phyloP scores from a whole-genome alignment of 2,329 filamentous ascomycete species.

The Huntiella moniliformis region DNA sequence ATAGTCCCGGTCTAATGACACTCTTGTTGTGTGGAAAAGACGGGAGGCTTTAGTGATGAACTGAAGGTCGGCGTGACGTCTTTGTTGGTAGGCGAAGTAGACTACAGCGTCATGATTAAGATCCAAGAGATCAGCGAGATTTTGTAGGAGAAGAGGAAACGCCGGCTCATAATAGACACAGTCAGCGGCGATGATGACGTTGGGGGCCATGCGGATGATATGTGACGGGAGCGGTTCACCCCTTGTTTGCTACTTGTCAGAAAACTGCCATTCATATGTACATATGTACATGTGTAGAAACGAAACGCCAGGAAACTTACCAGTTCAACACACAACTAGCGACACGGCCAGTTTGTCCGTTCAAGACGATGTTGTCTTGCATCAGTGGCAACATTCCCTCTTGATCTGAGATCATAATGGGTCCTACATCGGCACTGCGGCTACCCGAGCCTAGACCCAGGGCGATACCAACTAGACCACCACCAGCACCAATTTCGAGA shows the following conservation, averaged over 20 bases:
- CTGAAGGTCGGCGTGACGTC: slow-evolving; percentile 60
- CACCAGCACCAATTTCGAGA: slow-evolving; percentile 80
- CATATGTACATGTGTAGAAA: no score
- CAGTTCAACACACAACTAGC: slow-evolving; percentile 62
- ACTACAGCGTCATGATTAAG: slow-evolving; percentile 46
- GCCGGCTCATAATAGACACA: slow-evolving; percentile 96
- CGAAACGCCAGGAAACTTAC: slow-evolving; percentile 27
- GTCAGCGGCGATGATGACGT: slow-evolving; percentile 82
- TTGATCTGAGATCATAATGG: slow-evolving; percentile 76
- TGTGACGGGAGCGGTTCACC: slow-evolving; percentile 37
- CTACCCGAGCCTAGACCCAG: slow-evolving; percentile 32
- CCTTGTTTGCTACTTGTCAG: slow-evolving; percentile 19
- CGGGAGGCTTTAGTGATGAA: slow-evolving; percentile 56
- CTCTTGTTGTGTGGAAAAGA: slow-evolving; percentile 41
- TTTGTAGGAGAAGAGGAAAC: slow-evolving; percentile 70
- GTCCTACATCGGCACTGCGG: slow-evolving; percentile 18
- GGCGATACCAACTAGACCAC: slow-evolving; percentile 61
- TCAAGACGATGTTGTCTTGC: slow-evolving; percentile 71
- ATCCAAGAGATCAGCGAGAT: slow-evolving; percentile 53
- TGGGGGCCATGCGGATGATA: slow-evolving; percentile 40
- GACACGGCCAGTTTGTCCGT: slow-evolving; percentile 45
- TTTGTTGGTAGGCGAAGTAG: slow-evolving; percentile 89
- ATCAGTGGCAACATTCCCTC: slow-evolving; percentile 69
- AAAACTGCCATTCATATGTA: no score
- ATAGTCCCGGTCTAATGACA: slow-evolving; percentile 36